phyloP scores from a whole-genome alignment of 176 grass and related monocot species.

The Oryza glumipatula region DNA sequence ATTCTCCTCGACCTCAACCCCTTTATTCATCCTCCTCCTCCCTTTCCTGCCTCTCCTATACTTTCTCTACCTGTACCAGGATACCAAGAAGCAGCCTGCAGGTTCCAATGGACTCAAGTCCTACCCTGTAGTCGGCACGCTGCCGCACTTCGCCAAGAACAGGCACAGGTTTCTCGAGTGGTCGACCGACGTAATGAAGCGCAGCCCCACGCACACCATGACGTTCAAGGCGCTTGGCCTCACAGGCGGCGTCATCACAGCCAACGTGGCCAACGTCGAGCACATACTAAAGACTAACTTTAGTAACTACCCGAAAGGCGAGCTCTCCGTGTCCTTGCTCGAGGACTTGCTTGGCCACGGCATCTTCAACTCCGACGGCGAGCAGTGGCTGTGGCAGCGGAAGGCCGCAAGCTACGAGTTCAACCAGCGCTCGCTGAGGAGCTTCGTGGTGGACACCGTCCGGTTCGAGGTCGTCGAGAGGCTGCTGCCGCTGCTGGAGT shows the following conservation, averaged over 20 bases:
- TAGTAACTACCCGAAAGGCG: slow-evolving; percentile 64
- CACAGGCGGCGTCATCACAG: slow-evolving; percentile 48
- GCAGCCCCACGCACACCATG: slow-evolving; percentile 64
- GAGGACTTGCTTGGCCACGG: slow-evolving; percentile 71
- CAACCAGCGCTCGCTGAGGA: slow-evolving; percentile 49
- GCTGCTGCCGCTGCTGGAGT: slow-evolving; percentile 56
- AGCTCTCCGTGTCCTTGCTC: slow-evolving; percentile 37
- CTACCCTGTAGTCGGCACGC: slow-evolving; percentile 56
- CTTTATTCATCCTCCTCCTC: slow-evolving; percentile 21
- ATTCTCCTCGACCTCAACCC: slow-evolving; percentile 20
- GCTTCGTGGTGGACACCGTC: slow-evolving; percentile 46
- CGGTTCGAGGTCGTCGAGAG: slow-evolving; percentile 43
- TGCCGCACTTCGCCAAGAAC: slow-evolving; percentile 62
- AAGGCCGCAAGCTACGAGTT: slow-evolving; percentile 72
- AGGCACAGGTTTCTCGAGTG: slow-evolving; percentile 59
- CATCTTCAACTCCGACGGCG: slow-evolving; percentile 60
- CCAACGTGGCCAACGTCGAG: slow-evolving; percentile 61
- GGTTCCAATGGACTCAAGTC: slow-evolving; percentile 26
- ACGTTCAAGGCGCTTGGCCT: slow-evolving; percentile 44
- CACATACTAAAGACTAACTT: slow-evolving; percentile 61
- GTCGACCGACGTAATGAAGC: slow-evolving; percentile 46
- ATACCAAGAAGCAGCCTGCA: slow-evolving; percentile 29
- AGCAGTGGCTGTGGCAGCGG: slow-evolving; percentile 71
- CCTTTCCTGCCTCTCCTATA: slow-evolving; percentile 23
- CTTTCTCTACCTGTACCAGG: slow-evolving; percentile 31